These are phyloP conservation scores for Tinospora cordifolia DNA, from an alignment of 164 flowering plant genomes.

Conservation along the genomic window DNA sequence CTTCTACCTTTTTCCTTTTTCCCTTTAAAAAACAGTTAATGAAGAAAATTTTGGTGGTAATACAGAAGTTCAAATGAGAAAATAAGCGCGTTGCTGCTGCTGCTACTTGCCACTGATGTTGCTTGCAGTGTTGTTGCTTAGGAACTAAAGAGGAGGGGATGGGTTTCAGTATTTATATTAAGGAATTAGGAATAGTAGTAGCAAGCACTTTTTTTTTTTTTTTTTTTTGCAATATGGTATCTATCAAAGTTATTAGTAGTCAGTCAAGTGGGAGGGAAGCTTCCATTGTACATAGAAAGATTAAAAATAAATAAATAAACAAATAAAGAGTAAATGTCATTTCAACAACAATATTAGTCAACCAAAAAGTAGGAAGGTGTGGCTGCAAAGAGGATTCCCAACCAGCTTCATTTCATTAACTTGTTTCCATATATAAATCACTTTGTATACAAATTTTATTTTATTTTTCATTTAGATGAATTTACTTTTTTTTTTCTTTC, in stretches of 20 bases:
- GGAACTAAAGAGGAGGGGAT: neutral
- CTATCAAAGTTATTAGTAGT: neutral
- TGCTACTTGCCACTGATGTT: neutral
- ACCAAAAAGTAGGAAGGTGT: constrained; percentile 7
- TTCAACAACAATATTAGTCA: constrained; percentile 9
- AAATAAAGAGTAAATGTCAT: neutral
- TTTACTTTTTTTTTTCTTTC: neutral
- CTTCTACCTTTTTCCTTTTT: too few species aligned
- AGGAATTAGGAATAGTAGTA: neutral
- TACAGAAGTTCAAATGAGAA: too few species aligned
- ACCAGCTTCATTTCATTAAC: neutral
- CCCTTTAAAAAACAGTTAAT: too few species aligned
- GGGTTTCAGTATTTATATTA: neutral
- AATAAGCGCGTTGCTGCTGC: too few species aligned
- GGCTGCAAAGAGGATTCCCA: neutral
- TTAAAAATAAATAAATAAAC: neutral
- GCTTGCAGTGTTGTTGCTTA: neutral
- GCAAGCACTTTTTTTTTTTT: neutral
- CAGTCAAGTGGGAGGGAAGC: neutral
- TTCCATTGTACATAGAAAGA: neutral
- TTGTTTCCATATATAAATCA: neutral
- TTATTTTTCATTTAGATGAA: too few species aligned
- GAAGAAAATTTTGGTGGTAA: too few species aligned
- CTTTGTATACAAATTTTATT: too few species aligned
- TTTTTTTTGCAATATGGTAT: too few species aligned